These are phyloP conservation scores for Neonectria punicea DNA, from an alignment of 2,329 filamentous ascomycete species.

Conservation along the genomic window DNA sequence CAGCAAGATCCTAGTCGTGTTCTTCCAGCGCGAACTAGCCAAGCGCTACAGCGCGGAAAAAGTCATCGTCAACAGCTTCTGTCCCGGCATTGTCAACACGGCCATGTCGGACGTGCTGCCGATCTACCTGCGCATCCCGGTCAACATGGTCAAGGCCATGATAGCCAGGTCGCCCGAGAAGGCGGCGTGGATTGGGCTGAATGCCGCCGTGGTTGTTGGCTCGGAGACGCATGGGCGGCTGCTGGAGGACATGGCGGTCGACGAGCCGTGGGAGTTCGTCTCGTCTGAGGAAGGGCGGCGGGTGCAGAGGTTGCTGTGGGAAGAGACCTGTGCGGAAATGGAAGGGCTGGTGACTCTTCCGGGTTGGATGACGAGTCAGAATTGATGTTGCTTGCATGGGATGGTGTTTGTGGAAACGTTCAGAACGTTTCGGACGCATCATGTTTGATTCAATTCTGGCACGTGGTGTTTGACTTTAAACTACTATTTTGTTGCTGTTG, in stretches of 20 bases:
- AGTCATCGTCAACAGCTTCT: slow-evolving; percentile 33
- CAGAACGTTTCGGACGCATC: neutral
- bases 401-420: neutral
- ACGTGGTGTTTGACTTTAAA: neutral
- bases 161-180: slow-evolving; percentile 23
- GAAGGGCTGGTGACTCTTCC: slow-evolving; percentile 14
- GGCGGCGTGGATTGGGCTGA: slow-evolving; percentile 29
- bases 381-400: neutral
- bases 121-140: slow-evolving; percentile 20
- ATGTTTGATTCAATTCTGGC: neutral
- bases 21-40: slow-evolving; percentile 33
- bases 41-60: slow-evolving; percentile 11
- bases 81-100: slow-evolving; percentile 26
- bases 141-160: slow-evolving; percentile 4
- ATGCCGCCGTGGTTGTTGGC: slow-evolving; percentile 29
- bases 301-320: slow-evolving; percentile 14
- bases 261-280: neutral
- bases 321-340: slow-evolving; percentile 18
- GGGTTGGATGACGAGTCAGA: neutral
- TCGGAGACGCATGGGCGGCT: slow-evolving; percentile 28
- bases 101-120: slow-evolving; percentile 27
- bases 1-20: slow-evolving; percentile 28
- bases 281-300: neutral
- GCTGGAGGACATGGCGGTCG: slow-evolving; percentile 23
- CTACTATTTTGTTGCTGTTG: neutral